phyloP scores from a whole-genome alignment of 495 filamentous ascomycete genomes.

The Penicillium desertorum region DNA sequence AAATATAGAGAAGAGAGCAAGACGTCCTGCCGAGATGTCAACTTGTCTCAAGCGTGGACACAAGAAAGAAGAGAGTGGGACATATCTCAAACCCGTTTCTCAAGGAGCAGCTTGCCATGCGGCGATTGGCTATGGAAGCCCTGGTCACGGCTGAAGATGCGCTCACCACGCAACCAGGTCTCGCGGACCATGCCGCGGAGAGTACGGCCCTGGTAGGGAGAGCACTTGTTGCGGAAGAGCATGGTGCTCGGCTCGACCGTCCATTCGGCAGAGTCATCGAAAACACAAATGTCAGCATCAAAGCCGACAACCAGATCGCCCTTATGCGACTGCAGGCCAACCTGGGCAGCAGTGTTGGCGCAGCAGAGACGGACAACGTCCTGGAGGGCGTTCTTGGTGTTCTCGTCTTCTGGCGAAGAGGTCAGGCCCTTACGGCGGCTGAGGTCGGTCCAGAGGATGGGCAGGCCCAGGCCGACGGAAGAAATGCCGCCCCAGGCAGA shows the following conservation, averaged over 20 bases:
- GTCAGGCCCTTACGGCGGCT: conserved; percentile 52
- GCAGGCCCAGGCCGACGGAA: conserved; percentile 86
- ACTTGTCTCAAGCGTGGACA: conserved; percentile 17
- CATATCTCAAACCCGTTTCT: conserved; percentile 48
- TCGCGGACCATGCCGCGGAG: conserved; percentile 81
- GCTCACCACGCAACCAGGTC: conserved; percentile 83
- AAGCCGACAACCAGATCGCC: conserved; percentile 80
- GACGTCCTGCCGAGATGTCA: conserved; percentile 19
- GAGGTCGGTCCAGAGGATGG: conserved; percentile 85
- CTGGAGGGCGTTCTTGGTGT: conserved; percentile 52
- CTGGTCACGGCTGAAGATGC: conserved; percentile 63
- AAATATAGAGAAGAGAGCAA: conserved; percentile 2
- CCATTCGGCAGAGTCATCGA: conserved; percentile 81
- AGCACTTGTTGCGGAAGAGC: conserved; percentile 95
- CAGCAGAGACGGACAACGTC: conserved; percentile 85
- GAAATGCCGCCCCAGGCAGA: conserved; percentile 95
- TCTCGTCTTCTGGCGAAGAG: conserved; percentile 40
- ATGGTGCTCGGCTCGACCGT: conserved; percentile 65
- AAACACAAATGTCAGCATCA: conserved; percentile 90
- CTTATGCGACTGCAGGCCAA: conserved; percentile 80
- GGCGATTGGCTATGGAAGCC: conserved; percentile 62
- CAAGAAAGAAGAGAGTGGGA: conserved; percentile 20
- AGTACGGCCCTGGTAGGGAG: conserved; percentile 82
- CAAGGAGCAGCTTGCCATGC: conserved; percentile 60
- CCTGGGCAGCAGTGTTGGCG: conserved; percentile 84